Conservation (phyloP, 441 rosid species). For the Rhodomyrtus psidioides region DNA sequence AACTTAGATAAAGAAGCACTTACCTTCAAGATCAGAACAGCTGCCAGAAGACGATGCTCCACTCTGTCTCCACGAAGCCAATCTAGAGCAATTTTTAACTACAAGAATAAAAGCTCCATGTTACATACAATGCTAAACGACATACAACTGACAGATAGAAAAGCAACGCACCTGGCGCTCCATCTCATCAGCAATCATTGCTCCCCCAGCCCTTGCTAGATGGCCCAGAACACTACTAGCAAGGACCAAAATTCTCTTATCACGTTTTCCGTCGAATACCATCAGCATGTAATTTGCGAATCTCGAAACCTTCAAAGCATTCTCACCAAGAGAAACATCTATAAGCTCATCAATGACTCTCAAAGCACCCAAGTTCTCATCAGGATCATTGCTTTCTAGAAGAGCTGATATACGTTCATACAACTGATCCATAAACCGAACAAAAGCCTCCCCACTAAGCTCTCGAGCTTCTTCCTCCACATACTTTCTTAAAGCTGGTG, state of each 20-base stretch:
- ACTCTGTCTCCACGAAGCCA: conserved; percentile 93
- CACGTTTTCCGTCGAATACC: conserved; percentile 82
- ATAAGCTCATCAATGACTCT: conserved; percentile 94
- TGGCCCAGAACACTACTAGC: conserved; percentile 98
- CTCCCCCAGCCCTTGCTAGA: conserved; percentile 97
- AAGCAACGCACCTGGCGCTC: conserved; percentile 70
- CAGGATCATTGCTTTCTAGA: conserved; percentile 62
- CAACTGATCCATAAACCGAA: conserved; percentile 83
- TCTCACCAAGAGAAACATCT: conserved; percentile 89
- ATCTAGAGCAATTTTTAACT: conserved; percentile 85
- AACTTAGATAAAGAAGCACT: conserved; percentile 3
- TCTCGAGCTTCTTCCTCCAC: conserved; percentile 88
- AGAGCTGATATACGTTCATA: conserved; percentile 67
- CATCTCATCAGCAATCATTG: conserved; percentile 98
- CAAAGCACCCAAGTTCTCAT: conserved; percentile 91
- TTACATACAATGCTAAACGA: not conserved
- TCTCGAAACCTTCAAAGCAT: conserved; percentile 92
- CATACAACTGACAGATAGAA: conserved; percentile 1
- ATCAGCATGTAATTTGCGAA: conserved; percentile 68
- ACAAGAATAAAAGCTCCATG: conserved; percentile 10
- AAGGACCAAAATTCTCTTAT: conserved; percentile 75
- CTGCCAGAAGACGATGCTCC: conserved; percentile 90
- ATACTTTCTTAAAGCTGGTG: conserved; percentile 73
- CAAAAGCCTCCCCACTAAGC: conserved; percentile 82
- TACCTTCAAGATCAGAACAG: conserved; percentile 93